Percentiles rank a stretch among this genome's conserved stretches.
These are phyloP conservation scores for Cucumis melo DNA, from an alignment of 306 rosid species.

Conservation along the genomic window DNA sequence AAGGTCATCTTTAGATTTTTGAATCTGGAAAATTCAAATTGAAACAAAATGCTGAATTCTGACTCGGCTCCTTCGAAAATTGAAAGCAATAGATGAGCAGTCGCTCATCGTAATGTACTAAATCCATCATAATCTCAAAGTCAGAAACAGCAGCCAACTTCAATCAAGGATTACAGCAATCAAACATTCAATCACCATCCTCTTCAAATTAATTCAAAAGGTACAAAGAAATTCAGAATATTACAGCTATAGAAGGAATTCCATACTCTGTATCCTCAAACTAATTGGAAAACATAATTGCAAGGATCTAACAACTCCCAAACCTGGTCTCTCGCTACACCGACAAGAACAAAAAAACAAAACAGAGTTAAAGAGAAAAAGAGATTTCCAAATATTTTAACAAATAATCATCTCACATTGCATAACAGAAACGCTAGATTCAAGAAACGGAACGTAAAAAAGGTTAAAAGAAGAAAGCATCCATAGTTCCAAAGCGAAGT, in stretches of 20 bases:
- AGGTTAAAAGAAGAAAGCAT: not conserved
- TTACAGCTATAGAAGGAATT: not conserved
- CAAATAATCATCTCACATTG: not conserved
- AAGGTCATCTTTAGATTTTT: not conserved
- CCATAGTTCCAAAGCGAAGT: not conserved
- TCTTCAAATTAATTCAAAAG: not conserved
- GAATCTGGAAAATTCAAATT: not conserved
- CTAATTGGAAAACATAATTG: not conserved
- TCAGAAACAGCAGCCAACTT: not conserved
- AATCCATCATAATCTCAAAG: not conserved
- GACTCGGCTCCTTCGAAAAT: not conserved
- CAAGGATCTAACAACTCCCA: not conserved
- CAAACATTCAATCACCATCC: not conserved
- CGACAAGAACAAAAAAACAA: not conserved
- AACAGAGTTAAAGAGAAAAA: not conserved
- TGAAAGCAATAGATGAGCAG: not conserved
- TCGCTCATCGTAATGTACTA: not conserved
- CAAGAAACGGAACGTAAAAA: not conserved
- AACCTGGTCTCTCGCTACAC: not conserved
- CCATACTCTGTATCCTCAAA: not conserved
- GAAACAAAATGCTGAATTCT: not conserved
- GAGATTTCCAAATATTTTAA: not conserved
- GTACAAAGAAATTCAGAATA: not conserved
- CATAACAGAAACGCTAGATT: not conserved
- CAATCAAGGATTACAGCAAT: not conserved